Base-by-base conservation (phyloP, 208 protist species). In the Leishmania tropica region DNA sequence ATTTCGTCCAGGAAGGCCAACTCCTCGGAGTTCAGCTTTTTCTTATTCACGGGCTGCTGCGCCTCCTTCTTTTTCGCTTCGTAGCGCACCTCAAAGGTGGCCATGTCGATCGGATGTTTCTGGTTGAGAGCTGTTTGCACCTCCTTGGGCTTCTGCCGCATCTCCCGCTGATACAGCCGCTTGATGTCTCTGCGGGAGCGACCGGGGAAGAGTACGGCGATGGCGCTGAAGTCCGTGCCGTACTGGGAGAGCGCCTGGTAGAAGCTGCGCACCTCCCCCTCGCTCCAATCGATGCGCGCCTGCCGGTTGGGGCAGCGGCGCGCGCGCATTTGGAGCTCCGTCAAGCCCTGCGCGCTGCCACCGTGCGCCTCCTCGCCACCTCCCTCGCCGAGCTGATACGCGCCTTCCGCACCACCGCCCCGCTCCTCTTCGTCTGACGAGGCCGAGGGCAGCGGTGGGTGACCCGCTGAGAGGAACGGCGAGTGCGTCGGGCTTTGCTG, bases 211-310 rank as follows among this genome's bases (percentile, higher is more conserved):
- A 97, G 82, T 10, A 96, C 83, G 15, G 93, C 87, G 64, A 98
- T 97, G 60, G 92, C 90, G 54, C 87, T 90, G 76, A 98, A 98
- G 87, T 98, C 94, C 0, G 94, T 96, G 68, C 96, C 96, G 86
- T 92, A 97, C 84, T 98, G 93, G 37, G 90, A 94, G 64, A 98
- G 92, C 15, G 87, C 89, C 72, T 88, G 81, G 81, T 96, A 98
- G 80, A 98, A 97, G 62, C 84, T 84, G 21, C 81, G 78, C 13
- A 95, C 79, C 67, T 98, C 95, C 24, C 87, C 91, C 42, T 95
- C 90, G 42, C 83, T 96, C 93, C 93, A 98, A 62, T 92, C 90
- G 42, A 89, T 84, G 35, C 90, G 82, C 48, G 87, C 78, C 6
- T 78, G 82, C 45, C 79, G 76, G 24, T 71, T 51, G 0, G 72